A percentile compares a stretch with the other conserved stretches of the same genome.
These are phyloP conservation scores for Extremus antarcticus DNA, from an alignment of 495 filamentous ascomycete species.

Conservation along the genomic window DNA sequence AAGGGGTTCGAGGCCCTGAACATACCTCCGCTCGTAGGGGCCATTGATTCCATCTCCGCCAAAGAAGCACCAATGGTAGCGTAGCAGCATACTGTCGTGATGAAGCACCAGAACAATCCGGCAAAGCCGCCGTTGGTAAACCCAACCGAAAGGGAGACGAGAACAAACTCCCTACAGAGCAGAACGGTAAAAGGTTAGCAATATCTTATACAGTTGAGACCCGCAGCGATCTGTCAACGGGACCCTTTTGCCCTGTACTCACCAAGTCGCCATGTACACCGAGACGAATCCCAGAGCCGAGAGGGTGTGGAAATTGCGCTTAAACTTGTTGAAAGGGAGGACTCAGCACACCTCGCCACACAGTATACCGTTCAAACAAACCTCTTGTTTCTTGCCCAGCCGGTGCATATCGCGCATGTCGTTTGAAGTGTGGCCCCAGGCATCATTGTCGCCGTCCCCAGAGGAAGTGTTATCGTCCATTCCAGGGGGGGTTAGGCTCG, in stretches of 20 bases:
- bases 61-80: slow-evolving; percentile 41
- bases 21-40: slow-evolving; percentile 35
- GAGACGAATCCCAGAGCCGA: slow-evolving; percentile 27
- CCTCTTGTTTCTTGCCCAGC: slow-evolving; percentile 31
- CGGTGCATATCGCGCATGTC: slow-evolving; percentile 27
- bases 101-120: slow-evolving; percentile 47
- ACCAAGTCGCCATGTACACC: slow-evolving; percentile 27
- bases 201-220: too few species aligned
- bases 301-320: slow-evolving; percentile 24
- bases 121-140: slow-evolving; percentile 47
- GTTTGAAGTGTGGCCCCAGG: slow-evolving; percentile 14
- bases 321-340: too few species aligned
- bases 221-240: too few species aligned
- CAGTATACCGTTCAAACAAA: too few species aligned
- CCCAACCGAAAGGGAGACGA: slow-evolving; percentile 33
- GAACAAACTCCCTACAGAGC: slow-evolving; percentile 28
- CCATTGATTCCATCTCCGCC: slow-evolving; percentile 49
- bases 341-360: too few species aligned
- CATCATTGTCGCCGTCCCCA: background rate
- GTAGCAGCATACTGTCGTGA: slow-evolving; percentile 39
- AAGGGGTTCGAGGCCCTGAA: too few species aligned
- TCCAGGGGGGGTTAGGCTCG: background rate
- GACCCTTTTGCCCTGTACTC: too few species aligned
- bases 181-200: too few species aligned
- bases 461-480: background rate